A percentile compares a stretch with the other conserved stretches of the same genome.
Evolutionary conservation across 2,329 filamentous ascomycete genomes (phyloP).

Genomic region (Arachnopeziza araneosa): DNA sequence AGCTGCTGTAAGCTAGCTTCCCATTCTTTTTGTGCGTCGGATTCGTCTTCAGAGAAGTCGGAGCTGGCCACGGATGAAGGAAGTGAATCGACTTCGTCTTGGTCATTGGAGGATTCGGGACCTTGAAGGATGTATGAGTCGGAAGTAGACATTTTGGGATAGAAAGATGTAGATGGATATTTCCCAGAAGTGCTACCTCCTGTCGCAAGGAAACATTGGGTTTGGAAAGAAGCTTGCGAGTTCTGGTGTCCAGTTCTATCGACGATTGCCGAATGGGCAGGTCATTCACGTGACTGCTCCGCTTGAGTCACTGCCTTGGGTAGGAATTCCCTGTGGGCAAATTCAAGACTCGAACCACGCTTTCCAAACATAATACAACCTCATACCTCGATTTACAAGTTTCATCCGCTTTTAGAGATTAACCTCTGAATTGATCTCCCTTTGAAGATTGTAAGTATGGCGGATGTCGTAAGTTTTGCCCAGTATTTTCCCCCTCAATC

Average conservation of each 20-base stretch:
- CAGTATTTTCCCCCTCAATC: slow-evolving; percentile 1
- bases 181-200: slow-evolving; percentile 26
- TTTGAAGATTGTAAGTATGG: slow-evolving; percentile 42
- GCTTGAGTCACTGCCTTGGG: slow-evolving; percentile 2
- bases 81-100: slow-evolving; percentile 54
- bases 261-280: not conserved
- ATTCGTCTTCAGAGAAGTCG: slow-evolving; percentile 52
- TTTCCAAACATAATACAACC: slow-evolving; percentile 3
- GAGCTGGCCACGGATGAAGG: slow-evolving; percentile 50
- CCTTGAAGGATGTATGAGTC: slow-evolving; percentile 29
- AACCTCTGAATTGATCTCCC: not conserved
- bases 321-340: slow-evolving; percentile 1
- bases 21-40: slow-evolving; percentile 93
- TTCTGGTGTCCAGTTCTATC: not conserved
- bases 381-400: not conserved
- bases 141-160: slow-evolving; percentile 26
- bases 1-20: slow-evolving; percentile 89
- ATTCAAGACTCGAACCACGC: not conserved
- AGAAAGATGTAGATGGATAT: not conserved
- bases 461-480: slow-evolving; percentile 35
- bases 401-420: not conserved
- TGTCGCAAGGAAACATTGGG: slow-evolving; percentile 24
- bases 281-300: not conserved
- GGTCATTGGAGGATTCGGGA: slow-evolving; percentile 49
- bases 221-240: not conserved